Conservation (phyloP, 2,329 filamentous ascomycete genomes). For the Paecilomyces sp. region DNA sequence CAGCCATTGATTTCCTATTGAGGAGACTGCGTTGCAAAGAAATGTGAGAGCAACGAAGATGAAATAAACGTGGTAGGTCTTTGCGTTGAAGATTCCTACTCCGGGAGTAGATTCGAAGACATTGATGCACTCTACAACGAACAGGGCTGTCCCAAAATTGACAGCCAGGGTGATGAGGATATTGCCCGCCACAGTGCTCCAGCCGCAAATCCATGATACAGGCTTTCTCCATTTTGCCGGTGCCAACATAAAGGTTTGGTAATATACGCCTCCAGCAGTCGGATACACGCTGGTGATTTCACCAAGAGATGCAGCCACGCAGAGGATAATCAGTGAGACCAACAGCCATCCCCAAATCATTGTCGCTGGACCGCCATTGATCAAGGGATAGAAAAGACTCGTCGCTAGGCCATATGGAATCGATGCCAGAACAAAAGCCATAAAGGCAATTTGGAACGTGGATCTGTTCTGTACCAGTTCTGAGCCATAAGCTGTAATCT, state of each 20-base stretch:
- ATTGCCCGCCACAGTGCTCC: conserved; percentile 71
- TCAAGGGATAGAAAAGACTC: conserved; percentile 60
- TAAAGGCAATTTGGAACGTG: conserved; percentile 1
- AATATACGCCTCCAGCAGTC: conserved; percentile 72
- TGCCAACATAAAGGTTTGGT: conserved; percentile 70
- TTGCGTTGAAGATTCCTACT: conserved; percentile 37
- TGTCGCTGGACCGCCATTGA: conserved; percentile 59
- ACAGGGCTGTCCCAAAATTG: conserved; percentile 62
- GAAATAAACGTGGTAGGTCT: conserved; percentile 41
- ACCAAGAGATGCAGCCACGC: conserved; percentile 62
- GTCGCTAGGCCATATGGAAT: conserved; percentile 69
- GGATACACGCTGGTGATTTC: conserved; percentile 72
- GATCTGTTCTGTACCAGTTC: conserved; percentile 1
- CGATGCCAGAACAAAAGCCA: conserved; percentile 60
- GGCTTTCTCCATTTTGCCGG: conserved; percentile 54
- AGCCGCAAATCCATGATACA: conserved; percentile 65
- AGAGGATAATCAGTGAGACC: conserved; percentile 63
- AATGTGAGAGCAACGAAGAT: conserved; percentile 45
- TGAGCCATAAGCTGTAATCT: too few species aligned
- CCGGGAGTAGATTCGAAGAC: conserved; percentile 44
- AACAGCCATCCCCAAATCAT: conserved; percentile 68
- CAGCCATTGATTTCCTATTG: conserved; percentile 48
- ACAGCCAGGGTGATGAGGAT: conserved; percentile 78
- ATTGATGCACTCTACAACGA: conserved; percentile 50
- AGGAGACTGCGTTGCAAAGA: conserved; percentile 44